Conservation (phyloP, 805 yeast species). For the Nakazawaea laoshanensis region DNA sequence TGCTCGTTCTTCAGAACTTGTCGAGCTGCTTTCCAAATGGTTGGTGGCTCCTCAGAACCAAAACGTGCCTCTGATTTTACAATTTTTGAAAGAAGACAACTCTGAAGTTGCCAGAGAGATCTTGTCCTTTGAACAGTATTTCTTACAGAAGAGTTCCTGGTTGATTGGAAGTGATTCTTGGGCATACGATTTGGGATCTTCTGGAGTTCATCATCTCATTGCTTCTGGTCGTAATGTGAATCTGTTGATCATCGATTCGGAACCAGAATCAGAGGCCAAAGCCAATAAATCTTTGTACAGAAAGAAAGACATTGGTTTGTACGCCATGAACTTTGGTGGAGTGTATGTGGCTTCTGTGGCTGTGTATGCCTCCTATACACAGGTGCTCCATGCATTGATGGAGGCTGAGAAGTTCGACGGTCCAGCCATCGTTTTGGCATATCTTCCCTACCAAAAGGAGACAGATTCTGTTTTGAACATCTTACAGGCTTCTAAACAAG, state of each 20-base stretch:
- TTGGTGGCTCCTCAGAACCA: conserved; percentile 37
- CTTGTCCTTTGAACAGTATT: conserved; percentile 34
- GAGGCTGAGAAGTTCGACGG: conserved; percentile 90
- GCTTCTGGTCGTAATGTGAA: conserved; percentile 72
- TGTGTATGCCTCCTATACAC: conserved; percentile 88
- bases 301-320: conserved; percentile 88
- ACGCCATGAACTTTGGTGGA: conserved; percentile 88
- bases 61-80: conserved; percentile 22
- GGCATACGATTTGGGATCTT: conserved; percentile 87
- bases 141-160: conserved; percentile 58
- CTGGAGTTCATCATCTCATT: conserved; percentile 83
- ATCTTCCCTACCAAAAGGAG: conserved; percentile 68
- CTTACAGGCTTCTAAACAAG: conserved; percentile 77
- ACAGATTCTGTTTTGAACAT: conserved; percentile 62
- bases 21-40: conserved; percentile 64
- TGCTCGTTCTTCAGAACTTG: conserved; percentile 36
- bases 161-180: conserved; percentile 90
- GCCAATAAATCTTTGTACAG: conserved; percentile 38
- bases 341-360: conserved; percentile 93
- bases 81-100: conserved; percentile 27
- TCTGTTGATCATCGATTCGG: conserved; percentile 80
- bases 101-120: conserved; percentile 36
- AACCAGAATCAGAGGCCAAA: conserved; percentile 45
- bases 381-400: conserved; percentile 75
- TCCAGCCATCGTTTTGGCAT: conserved; percentile 87